phyloP scores from a whole-genome alignment of 371 early-diverging fungal genomes.

The Syncephalis plumigaleata region DNA sequence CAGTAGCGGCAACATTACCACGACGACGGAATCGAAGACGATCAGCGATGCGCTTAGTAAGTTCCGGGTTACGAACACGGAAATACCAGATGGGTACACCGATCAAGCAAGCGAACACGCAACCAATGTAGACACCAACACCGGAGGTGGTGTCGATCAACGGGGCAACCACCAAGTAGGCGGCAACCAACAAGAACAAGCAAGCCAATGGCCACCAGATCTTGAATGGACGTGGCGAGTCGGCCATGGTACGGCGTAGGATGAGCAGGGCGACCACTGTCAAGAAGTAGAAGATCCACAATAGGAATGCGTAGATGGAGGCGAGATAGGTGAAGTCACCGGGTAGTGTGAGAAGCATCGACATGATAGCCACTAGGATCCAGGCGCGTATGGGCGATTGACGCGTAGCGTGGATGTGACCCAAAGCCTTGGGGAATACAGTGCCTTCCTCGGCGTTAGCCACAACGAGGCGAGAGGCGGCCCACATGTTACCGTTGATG shows the following conservation, averaged over 20 bases:
- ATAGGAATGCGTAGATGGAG: constrained; percentile 13
- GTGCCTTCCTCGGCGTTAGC: constrained; percentile 15
- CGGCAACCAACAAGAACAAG: constrained; percentile 10
- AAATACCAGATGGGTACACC: no score
- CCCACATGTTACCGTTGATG: constrained; percentile 17
- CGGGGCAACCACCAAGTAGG: constrained; percentile 11
- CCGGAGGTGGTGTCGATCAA: no score
- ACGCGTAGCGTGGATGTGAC: constrained; percentile 6
- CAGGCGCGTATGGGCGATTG: constrained; percentile 10
- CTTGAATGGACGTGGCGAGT: constrained; percentile 12
- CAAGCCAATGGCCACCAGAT: constrained; percentile 13
- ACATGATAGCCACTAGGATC: constrained; percentile 7
- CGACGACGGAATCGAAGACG: no score
- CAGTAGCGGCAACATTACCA: no score
- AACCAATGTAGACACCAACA: no score
- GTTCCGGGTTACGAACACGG: no score
- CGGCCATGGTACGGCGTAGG: constrained; percentile 7
- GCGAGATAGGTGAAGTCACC: constrained; percentile 16
- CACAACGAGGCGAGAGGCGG: constrained; percentile 11
- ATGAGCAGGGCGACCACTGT: constrained; percentile 11
- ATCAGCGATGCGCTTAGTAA: no score
- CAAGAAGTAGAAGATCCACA: constrained; percentile 15
- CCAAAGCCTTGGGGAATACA: constrained; percentile 7
- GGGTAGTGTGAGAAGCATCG: constrained; percentile 10
- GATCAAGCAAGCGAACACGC: no score